Conservation (phyloP, 495 filamentous ascomycete genomes). For the Podospora tetraspora region DNA sequence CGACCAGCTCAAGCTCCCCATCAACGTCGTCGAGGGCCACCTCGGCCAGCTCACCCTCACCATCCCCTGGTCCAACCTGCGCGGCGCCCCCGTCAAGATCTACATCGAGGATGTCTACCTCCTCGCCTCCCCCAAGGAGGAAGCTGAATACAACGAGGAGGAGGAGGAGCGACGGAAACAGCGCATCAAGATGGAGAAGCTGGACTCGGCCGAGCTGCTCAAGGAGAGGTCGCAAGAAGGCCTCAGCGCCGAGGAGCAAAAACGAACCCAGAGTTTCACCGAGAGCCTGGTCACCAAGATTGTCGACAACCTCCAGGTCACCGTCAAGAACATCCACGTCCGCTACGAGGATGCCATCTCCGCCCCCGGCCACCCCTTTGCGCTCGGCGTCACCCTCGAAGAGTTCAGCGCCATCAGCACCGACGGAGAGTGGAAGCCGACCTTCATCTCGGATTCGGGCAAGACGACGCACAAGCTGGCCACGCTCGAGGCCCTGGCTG, state of each 20-base stretch:
- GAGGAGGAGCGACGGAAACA: slow-evolving; percentile 82
- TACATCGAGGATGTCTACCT: slow-evolving; percentile 96
- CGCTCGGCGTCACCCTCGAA: slow-evolving; percentile 81
- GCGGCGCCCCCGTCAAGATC: slow-evolving; percentile 88
- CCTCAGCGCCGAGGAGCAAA: slow-evolving; percentile 87
- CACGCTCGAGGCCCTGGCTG: slow-evolving; percentile 74
- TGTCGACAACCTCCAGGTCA: slow-evolving; percentile 95
- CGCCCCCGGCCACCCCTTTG: slow-evolving; percentile 90
- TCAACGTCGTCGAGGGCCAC: slow-evolving; percentile 95
- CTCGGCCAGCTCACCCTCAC: slow-evolving; percentile 82
- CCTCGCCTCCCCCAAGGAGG: slow-evolving; percentile 87
- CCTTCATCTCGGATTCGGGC: slow-evolving; percentile 82
- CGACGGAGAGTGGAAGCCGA: slow-evolving; percentile 86
- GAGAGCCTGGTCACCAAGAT: slow-evolving; percentile 91
- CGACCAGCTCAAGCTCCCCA: slow-evolving; percentile 88
- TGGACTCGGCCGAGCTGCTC: slow-evolving; percentile 89
- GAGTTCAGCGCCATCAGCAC: slow-evolving; percentile 96
- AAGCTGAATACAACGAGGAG: slow-evolving; percentile 84
- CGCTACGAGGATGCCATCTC: slow-evolving; percentile 97
- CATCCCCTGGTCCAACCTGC: slow-evolving; percentile 94
- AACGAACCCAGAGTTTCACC: slow-evolving; percentile 94
- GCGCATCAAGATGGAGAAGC: slow-evolving; percentile 90
- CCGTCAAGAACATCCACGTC: slow-evolving; percentile 94
- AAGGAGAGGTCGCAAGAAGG: slow-evolving; percentile 89
- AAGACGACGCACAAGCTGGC: slow-evolving; percentile 87